A percentile compares a stretch with the other conserved stretches of the same genome.
phyloP scores from a whole-genome alignment of 1,139 yeast genomes.

The Protomyces inouyei region DNA sequence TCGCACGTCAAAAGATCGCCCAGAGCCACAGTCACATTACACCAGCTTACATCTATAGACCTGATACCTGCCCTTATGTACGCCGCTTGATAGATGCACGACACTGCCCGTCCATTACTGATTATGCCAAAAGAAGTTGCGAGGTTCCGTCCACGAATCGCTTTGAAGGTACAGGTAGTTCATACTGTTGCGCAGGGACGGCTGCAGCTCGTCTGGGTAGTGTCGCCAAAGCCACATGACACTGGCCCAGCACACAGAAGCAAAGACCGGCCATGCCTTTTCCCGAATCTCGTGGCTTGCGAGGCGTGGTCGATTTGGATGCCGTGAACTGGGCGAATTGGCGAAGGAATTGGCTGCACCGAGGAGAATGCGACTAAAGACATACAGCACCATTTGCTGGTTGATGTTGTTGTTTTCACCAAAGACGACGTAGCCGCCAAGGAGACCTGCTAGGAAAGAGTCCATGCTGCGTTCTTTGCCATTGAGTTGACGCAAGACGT shows the following conservation, averaged over 20 bases:
- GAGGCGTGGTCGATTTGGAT: neutral
- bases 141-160: slow-evolving; percentile 40
- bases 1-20: neutral
- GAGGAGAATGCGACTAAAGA: slow-evolving; percentile 54
- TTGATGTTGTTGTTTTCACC: slow-evolving; percentile 46
- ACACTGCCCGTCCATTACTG: neutral
- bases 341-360: slow-evolving; percentile 50
- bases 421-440: slow-evolving; percentile 63
- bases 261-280: slow-evolving; percentile 54
- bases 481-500: slow-evolving; percentile 35
- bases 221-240: slow-evolving; percentile 67
- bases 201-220: slow-evolving; percentile 61
- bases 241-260: slow-evolving; percentile 68
- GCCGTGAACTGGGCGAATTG: slow-evolving; percentile 24
- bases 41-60: neutral
- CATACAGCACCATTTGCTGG: slow-evolving; percentile 53
- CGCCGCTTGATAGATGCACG: too few species aligned
- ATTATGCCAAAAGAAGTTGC: slow-evolving; percentile 22
- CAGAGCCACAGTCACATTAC: neutral
- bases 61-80: too few species aligned
- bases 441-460: slow-evolving; percentile 58
- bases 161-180: slow-evolving; percentile 56
- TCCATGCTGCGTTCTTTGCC: slow-evolving; percentile 36
- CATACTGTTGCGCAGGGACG: slow-evolving; percentile 66
- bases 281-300: slow-evolving; percentile 5